These are phyloP conservation scores for Eimeria acervulina DNA, from an alignment of 169 alveolate species.

Conservation along the genomic window DNA sequence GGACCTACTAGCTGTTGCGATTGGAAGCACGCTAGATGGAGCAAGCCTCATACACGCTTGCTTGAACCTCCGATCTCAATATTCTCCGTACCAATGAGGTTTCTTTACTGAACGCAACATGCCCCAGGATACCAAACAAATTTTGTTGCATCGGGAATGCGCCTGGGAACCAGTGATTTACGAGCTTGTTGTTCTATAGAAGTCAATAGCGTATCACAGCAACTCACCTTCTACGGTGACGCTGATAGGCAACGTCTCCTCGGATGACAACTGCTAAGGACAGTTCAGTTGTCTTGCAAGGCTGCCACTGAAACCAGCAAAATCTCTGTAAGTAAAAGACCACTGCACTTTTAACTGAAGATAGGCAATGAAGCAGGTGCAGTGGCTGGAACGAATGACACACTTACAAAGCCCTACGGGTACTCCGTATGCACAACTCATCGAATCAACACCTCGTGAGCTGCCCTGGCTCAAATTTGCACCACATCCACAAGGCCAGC, in stretches of 20 bases:
- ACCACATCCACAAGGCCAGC: neutral
- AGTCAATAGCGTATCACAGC: neutral
- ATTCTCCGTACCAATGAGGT: neutral
- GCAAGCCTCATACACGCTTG: neutral
- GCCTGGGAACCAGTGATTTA: neutral
- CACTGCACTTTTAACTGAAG: neutral
- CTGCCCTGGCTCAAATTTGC: neutral
- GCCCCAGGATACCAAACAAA: neutral
- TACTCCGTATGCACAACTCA: neutral
- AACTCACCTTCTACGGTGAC: neutral
- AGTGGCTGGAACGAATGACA: neutral
- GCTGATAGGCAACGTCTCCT: neutral
- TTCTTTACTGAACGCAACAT: too few species aligned
- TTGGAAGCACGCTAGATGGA: neutral
- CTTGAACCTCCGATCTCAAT: neutral
- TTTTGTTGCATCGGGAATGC: neutral
- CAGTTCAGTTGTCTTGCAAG: neutral
- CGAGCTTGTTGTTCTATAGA: neutral
- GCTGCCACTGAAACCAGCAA: neutral
- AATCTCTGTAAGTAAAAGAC: neutral
- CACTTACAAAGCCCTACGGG: neutral
- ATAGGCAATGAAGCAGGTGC: neutral
- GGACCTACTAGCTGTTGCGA: neutral
- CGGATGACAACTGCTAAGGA: neutral
- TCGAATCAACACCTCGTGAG: neutral